These are phyloP conservation scores for Silene conica DNA, from an alignment of 148 eudicot species.

Conservation along the genomic window DNA sequence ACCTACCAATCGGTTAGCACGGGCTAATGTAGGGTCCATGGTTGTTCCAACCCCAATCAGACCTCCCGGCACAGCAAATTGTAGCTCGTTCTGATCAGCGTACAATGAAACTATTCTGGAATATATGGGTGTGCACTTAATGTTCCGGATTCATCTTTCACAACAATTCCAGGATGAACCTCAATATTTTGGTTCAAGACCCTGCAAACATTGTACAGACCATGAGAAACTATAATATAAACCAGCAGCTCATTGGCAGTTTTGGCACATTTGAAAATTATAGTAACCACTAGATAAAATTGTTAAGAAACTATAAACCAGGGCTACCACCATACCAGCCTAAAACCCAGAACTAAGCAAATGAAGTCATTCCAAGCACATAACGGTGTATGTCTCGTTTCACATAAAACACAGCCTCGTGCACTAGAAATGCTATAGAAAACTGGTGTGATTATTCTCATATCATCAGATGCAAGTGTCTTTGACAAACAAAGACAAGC, in stretches of 20 bases:
- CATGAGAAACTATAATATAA: slow-evolving; percentile 6
- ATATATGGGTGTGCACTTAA: slow-evolving; percentile 88
- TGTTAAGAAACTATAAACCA: not conserved
- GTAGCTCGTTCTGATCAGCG: slow-evolving; percentile 92
- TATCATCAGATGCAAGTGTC: not conserved
- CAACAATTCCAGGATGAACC: slow-evolving; percentile 94
- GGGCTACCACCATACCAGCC: not conserved
- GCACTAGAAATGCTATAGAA: not conserved
- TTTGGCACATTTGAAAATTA: not conserved
- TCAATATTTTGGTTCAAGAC: slow-evolving; percentile 88
- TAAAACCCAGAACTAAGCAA: not conserved
- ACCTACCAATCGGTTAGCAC: slow-evolving; percentile 96
- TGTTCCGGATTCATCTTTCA: slow-evolving; percentile 84
- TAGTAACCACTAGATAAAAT: not conserved
- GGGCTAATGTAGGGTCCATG: slow-evolving; percentile 92
- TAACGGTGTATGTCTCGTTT: not conserved
- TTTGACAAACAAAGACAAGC: not conserved
- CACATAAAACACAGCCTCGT: not conserved
- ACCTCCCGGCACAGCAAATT: slow-evolving; percentile 97
- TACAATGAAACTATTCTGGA: slow-evolving; percentile 87
- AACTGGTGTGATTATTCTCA: not conserved
- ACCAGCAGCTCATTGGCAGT: not conserved
- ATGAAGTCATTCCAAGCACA: not conserved
- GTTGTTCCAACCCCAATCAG: slow-evolving; percentile 98
- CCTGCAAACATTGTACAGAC: slow-evolving; percentile 11